phyloP scores from a whole-genome alignment of 2,329 filamentous ascomycete genomes.

The Fusarium buxicola region DNA sequence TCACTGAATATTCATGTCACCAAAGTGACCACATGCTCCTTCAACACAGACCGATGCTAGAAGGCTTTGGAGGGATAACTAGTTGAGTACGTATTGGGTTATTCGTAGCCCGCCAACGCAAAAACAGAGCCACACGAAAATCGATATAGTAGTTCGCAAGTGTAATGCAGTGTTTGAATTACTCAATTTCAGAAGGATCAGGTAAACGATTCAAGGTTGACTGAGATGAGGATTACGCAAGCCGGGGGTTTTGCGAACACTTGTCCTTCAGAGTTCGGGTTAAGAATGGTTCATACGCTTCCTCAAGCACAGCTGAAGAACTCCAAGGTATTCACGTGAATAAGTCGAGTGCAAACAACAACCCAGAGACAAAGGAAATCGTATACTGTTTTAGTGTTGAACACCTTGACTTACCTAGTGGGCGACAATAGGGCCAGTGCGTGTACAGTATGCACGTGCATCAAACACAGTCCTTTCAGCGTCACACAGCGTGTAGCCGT shows the following conservation, averaged over 20 bases:
- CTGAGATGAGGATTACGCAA: conserved; percentile 26
- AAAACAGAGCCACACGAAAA: too few relatives aligned
- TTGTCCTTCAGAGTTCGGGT: conserved; percentile 17
- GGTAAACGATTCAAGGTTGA: too few relatives aligned
- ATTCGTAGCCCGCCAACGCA: too few relatives aligned
- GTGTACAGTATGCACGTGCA: conserved; percentile 1
- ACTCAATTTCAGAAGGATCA: too few relatives aligned
- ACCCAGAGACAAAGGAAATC: neutral
- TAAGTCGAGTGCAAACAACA: neutral
- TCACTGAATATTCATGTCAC: too few relatives aligned
- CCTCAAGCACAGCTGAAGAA: neutral
- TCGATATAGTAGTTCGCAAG: too few relatives aligned
- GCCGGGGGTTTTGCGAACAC: conserved; percentile 24
- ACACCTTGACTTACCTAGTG: neutral
- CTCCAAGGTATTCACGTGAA: neutral
- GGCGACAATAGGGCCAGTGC: conserved; percentile 1
- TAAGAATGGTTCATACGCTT: conserved; percentile 1
- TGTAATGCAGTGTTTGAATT: too few relatives aligned
- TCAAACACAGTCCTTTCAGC: neutral
- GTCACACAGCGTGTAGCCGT: conserved; percentile 11
- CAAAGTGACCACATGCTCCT: too few relatives aligned
- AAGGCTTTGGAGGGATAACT: too few relatives aligned
- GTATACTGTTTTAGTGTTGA: neutral
- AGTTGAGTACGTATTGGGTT: too few relatives aligned
- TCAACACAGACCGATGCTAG: too few relatives aligned